Evolutionary conservation across 805 yeast species (phyloP), one percentile per base, ranked within the genome.

Genomic region (Scheffersomyces lignosus): DNA sequence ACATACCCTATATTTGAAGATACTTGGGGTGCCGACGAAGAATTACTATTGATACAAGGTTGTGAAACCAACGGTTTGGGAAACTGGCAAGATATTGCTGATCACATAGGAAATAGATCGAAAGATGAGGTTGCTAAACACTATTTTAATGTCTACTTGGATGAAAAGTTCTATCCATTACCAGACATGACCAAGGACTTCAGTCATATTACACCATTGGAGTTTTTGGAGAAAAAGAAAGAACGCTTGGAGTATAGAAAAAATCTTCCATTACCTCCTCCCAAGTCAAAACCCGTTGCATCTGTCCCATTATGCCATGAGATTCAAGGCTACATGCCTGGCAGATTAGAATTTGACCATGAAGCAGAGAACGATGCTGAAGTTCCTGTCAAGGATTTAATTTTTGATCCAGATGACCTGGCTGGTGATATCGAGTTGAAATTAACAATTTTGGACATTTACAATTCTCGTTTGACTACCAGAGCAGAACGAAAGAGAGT

Each of bases 21-120:
- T 38, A 90, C 83, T 38, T 93, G 99, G 98, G 99, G 99, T 25
- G 99, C 99, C 1, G 99, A 93, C 64, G 99, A 93, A 60, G 99
- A 93, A 62, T 57, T 90, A 38, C 71, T 87, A 22, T 67, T 93
- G 40, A 77, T 95, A 10, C 96, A 89, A 59, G 98, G 97, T 6
- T 83, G 95, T 29, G 96, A 93, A 60, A 83, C 87, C 7, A 75
- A 78, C 30, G 99, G 99, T 0, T 60, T 93, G 37, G 99, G 99
- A 2, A 89, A 90, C 58, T 93, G 99, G 99, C 96, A 87, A 54
- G 99, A 93, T 59, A 79, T 95, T n/a, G 84, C 96, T 8, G 98
- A 93, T 56, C 96, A 87, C 55, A 87, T 95, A 37, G 98, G 98
- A 9, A 87, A 90, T 27, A 64, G 98, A 43, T 79, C 88, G 9